Base-by-base conservation (phyloP, 352 stramenopile genomes). In the Globisporangium solare region DNA sequence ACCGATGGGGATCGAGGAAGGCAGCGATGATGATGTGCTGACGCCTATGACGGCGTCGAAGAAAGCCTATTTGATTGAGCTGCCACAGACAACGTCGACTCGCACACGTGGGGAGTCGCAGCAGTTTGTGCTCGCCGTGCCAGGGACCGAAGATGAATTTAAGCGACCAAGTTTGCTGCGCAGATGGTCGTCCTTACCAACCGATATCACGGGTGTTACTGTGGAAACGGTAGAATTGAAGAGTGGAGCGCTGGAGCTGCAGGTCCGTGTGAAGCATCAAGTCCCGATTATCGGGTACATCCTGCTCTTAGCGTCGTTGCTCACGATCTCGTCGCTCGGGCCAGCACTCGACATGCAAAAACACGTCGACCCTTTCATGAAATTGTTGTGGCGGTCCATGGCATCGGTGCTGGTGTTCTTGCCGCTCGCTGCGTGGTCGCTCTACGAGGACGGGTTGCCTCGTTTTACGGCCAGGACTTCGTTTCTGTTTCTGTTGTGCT, bases 311-410 rank as follows among this genome's bases (percentile, higher is more conserved):
- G 71, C 75, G 11, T 80, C 81, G n/a, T 60, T 92, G 10, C 50
- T 91, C 15, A 83, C 82, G 17, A 91, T 92, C 47, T 87, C 81
- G 47, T 92, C 81, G 20, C 78, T 92, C 67, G 81, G 82, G 7
- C 73, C 80, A 5, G 84, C 81, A 8, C 68, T 92, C 21, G 77
- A 94, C 45, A 63, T 89, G 56, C 79, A 94, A 40, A 63, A 68
- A 12, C 74, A 71, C 35, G 84, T 92, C 47, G 71, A 91, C 24
- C 81, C 84, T 13, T 91, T 94, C 64, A 68, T 94, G 47, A 92
- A 94, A 58, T 59, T 92, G 1, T 94, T 94, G 53, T 94, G 84
- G 84, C 81, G 84, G 20, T 88, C 76, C 22, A 88, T 64, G 5
- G 84, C 79, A 35, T 92, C 84, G 14, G 60, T 92, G 39, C 50